phyloP scores from a whole-genome alignment of 2,329 filamentous ascomycete genomes.

The Colletotrichum melonis region DNA sequence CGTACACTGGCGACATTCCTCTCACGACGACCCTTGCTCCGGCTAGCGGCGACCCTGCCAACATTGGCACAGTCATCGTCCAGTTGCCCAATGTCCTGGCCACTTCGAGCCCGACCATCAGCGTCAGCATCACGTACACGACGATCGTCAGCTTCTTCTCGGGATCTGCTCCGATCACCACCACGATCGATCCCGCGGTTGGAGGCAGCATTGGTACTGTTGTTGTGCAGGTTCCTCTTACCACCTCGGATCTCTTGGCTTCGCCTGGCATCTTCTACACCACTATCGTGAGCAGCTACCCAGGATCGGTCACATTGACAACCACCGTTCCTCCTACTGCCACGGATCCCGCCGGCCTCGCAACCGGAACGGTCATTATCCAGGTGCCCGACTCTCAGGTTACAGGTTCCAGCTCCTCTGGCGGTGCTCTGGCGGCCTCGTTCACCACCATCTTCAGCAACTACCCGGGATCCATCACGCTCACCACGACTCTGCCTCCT shows the following conservation, averaged over 20 bases:
- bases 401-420: neutral
- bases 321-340: constrained; percentile 2
- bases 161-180: neutral
- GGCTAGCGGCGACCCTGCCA: neutral
- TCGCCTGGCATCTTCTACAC: neutral
- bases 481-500: neutral
- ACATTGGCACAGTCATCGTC: neutral
- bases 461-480: neutral
- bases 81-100: neutral
- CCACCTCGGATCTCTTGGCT: neutral
- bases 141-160: constrained; percentile 6
- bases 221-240: constrained; percentile 5
- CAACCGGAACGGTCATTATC: constrained; percentile 11
- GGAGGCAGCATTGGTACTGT: neutral
- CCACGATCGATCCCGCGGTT: neutral
- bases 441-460: neutral
- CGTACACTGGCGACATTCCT: neutral
- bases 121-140: neutral
- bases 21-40: constrained; percentile 19
- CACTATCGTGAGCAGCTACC: constrained; percentile 5
- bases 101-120: neutral
- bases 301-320: constrained; percentile 9
- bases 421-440: neutral
- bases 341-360: neutral
- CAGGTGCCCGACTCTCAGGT: neutral